phyloP scores from a whole-genome alignment of 345 rosid genomes.

The Erysimum cheiranthoides region DNA sequence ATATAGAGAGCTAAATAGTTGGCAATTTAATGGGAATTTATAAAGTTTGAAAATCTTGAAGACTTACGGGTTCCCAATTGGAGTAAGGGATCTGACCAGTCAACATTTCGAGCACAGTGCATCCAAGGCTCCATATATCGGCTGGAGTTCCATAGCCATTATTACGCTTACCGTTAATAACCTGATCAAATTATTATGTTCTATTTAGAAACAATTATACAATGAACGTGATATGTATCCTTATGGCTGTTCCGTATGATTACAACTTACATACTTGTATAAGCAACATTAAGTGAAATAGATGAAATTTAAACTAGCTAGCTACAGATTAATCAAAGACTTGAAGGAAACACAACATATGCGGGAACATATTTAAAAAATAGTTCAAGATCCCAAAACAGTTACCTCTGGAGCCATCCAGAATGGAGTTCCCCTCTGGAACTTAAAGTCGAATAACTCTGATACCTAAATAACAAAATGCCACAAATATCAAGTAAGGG shows the following conservation, averaged over 20 bases:
- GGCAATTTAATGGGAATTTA: background rate
- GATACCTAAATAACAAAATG: constrained; percentile 60
- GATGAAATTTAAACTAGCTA: background rate
- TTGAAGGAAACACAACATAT: background rate
- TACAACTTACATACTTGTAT: background rate
- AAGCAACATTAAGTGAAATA: too few species aligned
- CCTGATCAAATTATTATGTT: constrained; percentile 50
- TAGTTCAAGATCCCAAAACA: constrained; percentile 2
- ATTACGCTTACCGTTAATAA: constrained; percentile 53
- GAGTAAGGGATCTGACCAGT: constrained; percentile 64
- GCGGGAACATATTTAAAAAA: background rate
- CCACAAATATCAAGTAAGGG: background rate
- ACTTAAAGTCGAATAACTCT: constrained; percentile 54
- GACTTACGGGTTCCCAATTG: constrained; percentile 61
- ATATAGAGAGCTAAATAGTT: background rate
- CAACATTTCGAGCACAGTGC: constrained; percentile 86
- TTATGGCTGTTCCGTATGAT: background rate
- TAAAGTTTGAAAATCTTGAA: background rate
- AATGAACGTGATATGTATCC: background rate
- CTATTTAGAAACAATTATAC: background rate
- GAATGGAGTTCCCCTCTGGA: constrained; percentile 78
- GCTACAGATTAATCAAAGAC: constrained; percentile 5
- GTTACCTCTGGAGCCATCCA: constrained; percentile 99
- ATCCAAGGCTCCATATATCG: constrained; percentile 95
- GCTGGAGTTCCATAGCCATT: constrained; percentile 78